Conservation (phyloP, 768 basidiomycete species). For the Amanita muscaria region DNA sequence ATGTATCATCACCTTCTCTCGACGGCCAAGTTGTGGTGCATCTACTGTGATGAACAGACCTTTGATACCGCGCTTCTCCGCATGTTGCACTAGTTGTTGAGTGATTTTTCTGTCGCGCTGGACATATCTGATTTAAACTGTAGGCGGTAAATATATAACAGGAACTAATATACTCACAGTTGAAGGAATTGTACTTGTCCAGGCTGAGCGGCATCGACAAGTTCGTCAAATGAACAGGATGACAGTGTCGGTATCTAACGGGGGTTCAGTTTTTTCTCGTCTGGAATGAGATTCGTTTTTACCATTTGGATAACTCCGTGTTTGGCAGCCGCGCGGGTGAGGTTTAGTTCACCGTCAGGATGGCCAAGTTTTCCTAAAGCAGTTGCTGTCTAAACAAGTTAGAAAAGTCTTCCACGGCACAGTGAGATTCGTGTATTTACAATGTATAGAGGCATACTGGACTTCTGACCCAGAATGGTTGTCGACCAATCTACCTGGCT, state of each 20-base stretch:
- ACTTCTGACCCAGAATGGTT: conserved; percentile 65
- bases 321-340: conserved; percentile 84
- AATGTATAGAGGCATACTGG: conserved; percentile 76
- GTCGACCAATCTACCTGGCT: conserved; percentile 82
- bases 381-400: conserved; percentile 50
- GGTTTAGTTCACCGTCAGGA: conserved; percentile 86
- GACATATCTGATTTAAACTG: conserved; percentile 52
- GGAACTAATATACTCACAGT: conserved; percentile 32
- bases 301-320: conserved; percentile 46
- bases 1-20: conserved; percentile 54
- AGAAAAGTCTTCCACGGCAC: neutral
- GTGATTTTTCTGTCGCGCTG: conserved; percentile 86
- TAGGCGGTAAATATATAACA: neutral
- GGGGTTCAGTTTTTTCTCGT: conserved; percentile 1
- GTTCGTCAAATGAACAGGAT: conserved; percentile 92
- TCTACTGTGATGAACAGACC: conserved; percentile 96
- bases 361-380: conserved; percentile 92
- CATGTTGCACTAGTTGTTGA: conserved; percentile 80
- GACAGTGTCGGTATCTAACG: conserved; percentile 87
- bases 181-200: conserved; percentile 84
- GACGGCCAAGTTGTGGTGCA: conserved; percentile 89
- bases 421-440: conserved; percentile 28
- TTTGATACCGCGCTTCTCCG: conserved; percentile 85
- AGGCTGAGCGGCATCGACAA: conserved; percentile 76
- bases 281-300: neutral